Conservation (phyloP, 805 yeast species). For the Metschnikowia noctiluminum region DNA sequence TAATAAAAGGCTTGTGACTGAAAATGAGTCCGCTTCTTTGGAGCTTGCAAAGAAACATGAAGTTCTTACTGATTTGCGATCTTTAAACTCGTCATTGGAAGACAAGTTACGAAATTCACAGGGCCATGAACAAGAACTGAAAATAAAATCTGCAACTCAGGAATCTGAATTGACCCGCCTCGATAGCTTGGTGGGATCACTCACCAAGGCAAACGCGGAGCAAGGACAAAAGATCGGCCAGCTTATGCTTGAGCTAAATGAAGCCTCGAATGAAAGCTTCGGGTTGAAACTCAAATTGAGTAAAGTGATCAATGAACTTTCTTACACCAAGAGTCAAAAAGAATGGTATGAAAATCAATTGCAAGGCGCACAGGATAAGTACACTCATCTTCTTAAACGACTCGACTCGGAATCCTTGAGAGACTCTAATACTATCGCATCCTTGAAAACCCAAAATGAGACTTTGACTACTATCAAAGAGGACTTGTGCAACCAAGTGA, state of each 20-base stretch:
- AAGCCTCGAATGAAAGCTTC: slow-evolving; percentile 36
- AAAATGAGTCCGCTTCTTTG: slow-evolving; percentile 15
- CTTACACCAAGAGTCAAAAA: slow-evolving; percentile 33
- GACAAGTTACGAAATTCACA: slow-evolving; percentile 19
- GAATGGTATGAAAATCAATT: slow-evolving; percentile 41
- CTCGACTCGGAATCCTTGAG: slow-evolving; percentile 36
- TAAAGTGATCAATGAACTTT: slow-evolving; percentile 32
- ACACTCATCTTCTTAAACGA: slow-evolving; percentile 36
- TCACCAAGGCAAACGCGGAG: slow-evolving; percentile 35
- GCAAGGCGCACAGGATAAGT: slow-evolving; percentile 31
- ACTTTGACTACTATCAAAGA: slow-evolving; percentile 34
- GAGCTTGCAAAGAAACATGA: slow-evolving; percentile 12
- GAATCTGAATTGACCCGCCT: slow-evolving; percentile 27
- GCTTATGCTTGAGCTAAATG: slow-evolving; percentile 34
- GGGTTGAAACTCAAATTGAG: slow-evolving; percentile 33
- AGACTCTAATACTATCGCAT: slow-evolving; percentile 28
- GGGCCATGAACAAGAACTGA: slow-evolving; percentile 11
- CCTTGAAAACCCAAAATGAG: slow-evolving; percentile 19
- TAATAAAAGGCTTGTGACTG: slow-evolving; percentile 20
- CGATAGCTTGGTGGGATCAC: slow-evolving; percentile 26
- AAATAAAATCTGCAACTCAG: slow-evolving; percentile 3
- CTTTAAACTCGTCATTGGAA: slow-evolving; percentile 15
- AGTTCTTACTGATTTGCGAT: slow-evolving; percentile 15
- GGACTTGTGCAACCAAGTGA: slow-evolving; percentile 35
- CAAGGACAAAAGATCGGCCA: slow-evolving; percentile 34